A percentile compares a stretch with the other conserved stretches of the same genome.
Conservation (phyloP, 2,329 filamentous ascomycete genomes). For the Septoria linicola region DNA sequence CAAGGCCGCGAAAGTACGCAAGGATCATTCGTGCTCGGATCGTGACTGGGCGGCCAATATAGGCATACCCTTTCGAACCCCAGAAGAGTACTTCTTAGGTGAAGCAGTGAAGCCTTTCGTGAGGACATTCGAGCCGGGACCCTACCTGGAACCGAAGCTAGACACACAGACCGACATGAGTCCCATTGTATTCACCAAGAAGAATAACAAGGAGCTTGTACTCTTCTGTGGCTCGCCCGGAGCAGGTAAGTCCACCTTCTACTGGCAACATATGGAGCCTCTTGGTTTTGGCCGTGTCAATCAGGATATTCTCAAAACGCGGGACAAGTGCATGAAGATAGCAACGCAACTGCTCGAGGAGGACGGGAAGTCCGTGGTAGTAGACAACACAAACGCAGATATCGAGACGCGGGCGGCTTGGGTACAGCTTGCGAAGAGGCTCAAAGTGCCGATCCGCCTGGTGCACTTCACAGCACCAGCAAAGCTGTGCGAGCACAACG, state of each 20-base stretch:
- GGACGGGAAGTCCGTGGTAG: conserved; percentile 64
- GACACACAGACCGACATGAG: conserved; percentile 35
- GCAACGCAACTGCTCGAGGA: conserved; percentile 64
- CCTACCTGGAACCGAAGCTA: conserved; percentile 47
- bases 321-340: conserved; percentile 66
- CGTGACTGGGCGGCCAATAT: conserved; percentile 81
- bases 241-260: conserved; percentile 90
- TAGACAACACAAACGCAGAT: conserved; percentile 97
- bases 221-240: conserved; percentile 87
- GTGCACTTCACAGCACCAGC: conserved; percentile 76
- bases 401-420: conserved; percentile 73
- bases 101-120: conserved; percentile 64
- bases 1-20: conserved; percentile 43
- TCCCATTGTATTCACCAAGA: conserved; percentile 54
- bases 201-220: conserved; percentile 69
- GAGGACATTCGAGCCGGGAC: conserved; percentile 68
- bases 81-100: conserved; percentile 85
- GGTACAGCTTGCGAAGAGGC: conserved; percentile 69
- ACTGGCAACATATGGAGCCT: conserved; percentile 72
- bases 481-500: conserved; percentile 78
- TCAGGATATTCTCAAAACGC: conserved; percentile 80
- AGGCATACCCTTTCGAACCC: conserved; percentile 76
- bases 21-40: conserved; percentile 62
- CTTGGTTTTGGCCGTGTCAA: conserved; percentile 83
- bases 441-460: conserved; percentile 75